Evolutionary conservation across 495 filamentous ascomycete genomes (phyloP).

Genomic region (Annulohypoxylon nitens): DNA sequence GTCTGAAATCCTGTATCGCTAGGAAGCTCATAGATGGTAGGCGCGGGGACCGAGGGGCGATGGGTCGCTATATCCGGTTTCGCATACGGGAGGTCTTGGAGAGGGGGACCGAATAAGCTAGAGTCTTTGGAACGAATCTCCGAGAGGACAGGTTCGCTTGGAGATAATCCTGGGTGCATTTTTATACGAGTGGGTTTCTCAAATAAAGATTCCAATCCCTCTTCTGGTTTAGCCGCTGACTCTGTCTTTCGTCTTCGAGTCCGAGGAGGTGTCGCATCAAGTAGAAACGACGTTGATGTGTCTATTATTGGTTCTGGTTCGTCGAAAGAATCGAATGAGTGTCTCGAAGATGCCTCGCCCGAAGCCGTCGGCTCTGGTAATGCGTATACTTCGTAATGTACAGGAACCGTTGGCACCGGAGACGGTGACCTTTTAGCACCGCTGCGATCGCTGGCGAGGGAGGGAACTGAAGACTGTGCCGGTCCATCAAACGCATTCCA

Average conservation of each 20-base stretch:
- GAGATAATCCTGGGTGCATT: neutral
- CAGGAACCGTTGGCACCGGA: neutral
- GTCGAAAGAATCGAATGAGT: neutral
- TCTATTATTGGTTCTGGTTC: neutral
- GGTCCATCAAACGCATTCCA: neutral
- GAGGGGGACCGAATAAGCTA: neutral
- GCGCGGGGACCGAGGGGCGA: neutral
- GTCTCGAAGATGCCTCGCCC: neutral
- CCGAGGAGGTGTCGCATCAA: neutral
- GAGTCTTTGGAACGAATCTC: neutral
- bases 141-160: conserved; percentile 1
- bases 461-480: neutral
- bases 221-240: neutral
- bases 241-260: neutral
- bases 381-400: neutral
- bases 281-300: neutral
- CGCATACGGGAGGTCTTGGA: neutral
- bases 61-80: conserved; percentile 5
- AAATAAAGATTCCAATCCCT: conserved; percentile 18
- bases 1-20: neutral
- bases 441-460: neutral
- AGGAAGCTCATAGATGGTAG: neutral
- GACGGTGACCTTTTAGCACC: neutral
- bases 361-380: neutral
- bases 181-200: conserved; percentile 13